phyloP scores from a whole-genome alignment of 2,329 filamentous ascomycete species.

The Penicillium sp. region DNA sequence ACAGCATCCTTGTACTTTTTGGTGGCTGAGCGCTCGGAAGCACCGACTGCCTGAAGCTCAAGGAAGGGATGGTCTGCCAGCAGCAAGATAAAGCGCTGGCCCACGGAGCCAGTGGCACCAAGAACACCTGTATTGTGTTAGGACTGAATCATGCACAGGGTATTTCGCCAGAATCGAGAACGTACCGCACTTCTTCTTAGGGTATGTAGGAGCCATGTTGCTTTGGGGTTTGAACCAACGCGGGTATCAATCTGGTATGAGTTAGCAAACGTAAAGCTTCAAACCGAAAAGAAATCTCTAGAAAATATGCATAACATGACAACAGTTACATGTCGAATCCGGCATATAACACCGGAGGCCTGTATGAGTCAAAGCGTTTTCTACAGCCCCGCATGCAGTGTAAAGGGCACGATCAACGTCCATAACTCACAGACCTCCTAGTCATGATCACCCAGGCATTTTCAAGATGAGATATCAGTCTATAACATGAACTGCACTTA shows the following conservation, averaged over 20 bases:
- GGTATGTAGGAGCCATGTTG: conserved; percentile 32
- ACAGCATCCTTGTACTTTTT: conserved; percentile 95
- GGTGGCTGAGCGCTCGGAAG: conserved; percentile 81
- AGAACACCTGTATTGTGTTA: conserved; percentile 60
- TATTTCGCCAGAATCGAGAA: background rate
- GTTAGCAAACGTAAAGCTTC: conserved; percentile 2
- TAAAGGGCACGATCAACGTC: conserved; percentile 4
- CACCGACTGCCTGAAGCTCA: conserved; percentile 81
- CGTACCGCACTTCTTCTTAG: conserved; percentile 44
- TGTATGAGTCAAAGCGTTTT: conserved; percentile 18
- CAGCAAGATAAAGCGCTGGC: conserved; percentile 90
- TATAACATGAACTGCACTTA: conserved; percentile 18
- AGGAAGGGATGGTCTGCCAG: conserved; percentile 85
- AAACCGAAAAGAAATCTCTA: background rate
- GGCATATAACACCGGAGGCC: conserved; percentile 6
- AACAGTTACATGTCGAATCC: conserved; percentile 1
- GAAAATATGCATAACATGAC: background rate
- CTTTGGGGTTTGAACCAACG: conserved; percentile 7
- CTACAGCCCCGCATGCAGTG: conserved; percentile 17
- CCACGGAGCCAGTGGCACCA: conserved; percentile 89
- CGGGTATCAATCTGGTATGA: conserved; percentile 3
- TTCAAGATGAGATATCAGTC: background rate
- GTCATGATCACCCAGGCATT: background rate
- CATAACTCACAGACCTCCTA: conserved; percentile 3
- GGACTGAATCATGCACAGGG: background rate